These are phyloP conservation scores for Tilletia setariae DNA, from an alignment of 1,284 basidiomycete species.

Conservation along the genomic window DNA sequence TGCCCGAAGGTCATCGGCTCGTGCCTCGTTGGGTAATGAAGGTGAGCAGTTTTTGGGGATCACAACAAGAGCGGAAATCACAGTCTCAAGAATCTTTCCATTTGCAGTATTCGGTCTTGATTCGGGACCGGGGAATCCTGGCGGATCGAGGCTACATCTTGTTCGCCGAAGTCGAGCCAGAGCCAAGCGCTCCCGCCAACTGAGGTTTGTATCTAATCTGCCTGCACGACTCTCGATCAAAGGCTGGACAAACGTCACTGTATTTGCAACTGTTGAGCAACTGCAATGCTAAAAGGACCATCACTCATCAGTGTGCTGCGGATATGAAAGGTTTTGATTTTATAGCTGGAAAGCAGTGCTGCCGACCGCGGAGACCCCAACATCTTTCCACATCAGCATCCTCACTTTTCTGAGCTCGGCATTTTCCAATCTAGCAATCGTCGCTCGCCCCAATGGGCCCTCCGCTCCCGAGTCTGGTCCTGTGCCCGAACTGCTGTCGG, in stretches of 20 bases:
- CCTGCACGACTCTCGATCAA: too few relatives aligned
- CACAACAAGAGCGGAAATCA: not conserved
- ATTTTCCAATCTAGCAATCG: slow-evolving; percentile 8
- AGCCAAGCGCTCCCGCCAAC: not conserved
- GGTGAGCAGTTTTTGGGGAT: not conserved
- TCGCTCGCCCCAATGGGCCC: slow-evolving; percentile 1
- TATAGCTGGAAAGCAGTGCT: not conserved
- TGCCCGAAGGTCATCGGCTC: slow-evolving; percentile 18
- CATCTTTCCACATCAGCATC: not conserved
- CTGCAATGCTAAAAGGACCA: too few relatives aligned
- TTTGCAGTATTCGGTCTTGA: slow-evolving; percentile 40
- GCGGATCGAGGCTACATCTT: slow-evolving; percentile 39
- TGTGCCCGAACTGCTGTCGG: not conserved
- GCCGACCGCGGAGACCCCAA: slow-evolving; percentile 1
- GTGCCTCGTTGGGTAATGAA: slow-evolving; percentile 34
- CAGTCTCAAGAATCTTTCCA: not conserved
- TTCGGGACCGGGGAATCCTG: slow-evolving; percentile 40
- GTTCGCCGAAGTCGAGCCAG: slow-evolving; percentile 16
- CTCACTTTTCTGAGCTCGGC: not conserved
- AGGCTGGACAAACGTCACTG: too few relatives aligned
- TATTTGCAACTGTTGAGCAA: too few relatives aligned
- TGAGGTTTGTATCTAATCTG: too few relatives aligned
- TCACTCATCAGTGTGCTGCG: too few relatives aligned
- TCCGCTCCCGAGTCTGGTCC: not conserved
- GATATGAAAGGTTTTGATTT: too few relatives aligned